Percentiles rank a stretch among this genome's conserved stretches.
Conservation (phyloP, 2,329 filamentous ascomycete genomes). For the Xylariaceae sp. region DNA sequence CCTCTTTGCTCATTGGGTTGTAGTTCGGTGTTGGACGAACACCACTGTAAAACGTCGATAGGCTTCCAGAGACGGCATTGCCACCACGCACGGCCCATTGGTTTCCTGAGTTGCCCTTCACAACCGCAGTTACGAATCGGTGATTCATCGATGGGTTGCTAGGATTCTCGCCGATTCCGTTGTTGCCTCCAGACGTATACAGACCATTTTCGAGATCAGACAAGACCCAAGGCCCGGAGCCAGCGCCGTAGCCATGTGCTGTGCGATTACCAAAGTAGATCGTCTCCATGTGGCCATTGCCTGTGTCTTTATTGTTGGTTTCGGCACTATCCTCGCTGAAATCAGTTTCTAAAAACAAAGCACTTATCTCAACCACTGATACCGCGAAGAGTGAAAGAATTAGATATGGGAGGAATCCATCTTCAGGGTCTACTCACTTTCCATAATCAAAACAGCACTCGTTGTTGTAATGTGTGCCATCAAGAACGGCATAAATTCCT, state of each 20-base stretch:
- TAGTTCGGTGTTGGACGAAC: conserved; percentile 51
- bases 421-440: too few species aligned
- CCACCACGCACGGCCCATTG: conserved; percentile 58
- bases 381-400: too few species aligned
- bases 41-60: conserved; percentile 58
- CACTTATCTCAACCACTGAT: too few species aligned
- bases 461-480: conserved; percentile 56
- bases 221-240: conserved; percentile 63
- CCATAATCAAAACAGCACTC: conserved; percentile 55
- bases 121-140: conserved; percentile 52
- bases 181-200: conserved; percentile 48
- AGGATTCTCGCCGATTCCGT: conserved; percentile 39
- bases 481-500: conserved; percentile 57
- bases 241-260: conserved; percentile 52
- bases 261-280: conserved; percentile 59
- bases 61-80: conserved; percentile 48
- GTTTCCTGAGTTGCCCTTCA: conserved; percentile 52
- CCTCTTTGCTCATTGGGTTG: conserved; percentile 61
- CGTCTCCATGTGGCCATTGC: conserved; percentile 65
- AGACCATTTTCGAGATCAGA: conserved; percentile 64
- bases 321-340: too few species aligned
- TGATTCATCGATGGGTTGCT: conserved; percentile 48
- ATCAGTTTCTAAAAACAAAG: conserved; percentile 55
- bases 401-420: too few species aligned
- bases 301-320: conserved; percentile 47